Conservation (phyloP, 2,329 filamentous ascomycete species). For the Blumeriella jaapii region DNA sequence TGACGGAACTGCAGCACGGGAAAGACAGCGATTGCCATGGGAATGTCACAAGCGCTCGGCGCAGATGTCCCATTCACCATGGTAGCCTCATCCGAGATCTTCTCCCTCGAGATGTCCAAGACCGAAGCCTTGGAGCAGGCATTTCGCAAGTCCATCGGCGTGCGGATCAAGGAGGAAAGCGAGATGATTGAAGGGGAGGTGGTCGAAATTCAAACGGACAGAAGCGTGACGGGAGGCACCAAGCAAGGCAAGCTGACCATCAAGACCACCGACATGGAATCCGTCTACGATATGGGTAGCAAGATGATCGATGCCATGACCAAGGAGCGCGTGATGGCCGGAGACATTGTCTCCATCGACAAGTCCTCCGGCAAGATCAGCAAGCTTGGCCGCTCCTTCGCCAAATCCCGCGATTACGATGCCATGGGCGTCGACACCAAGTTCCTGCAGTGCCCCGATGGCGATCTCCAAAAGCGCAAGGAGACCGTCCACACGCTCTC, state of each 20-base stretch:
- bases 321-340: slow-evolving; percentile 97
- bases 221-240: slow-evolving; percentile 88
- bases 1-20: slow-evolving; percentile 54
- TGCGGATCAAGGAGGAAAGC: slow-evolving; percentile 96
- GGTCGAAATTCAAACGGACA: slow-evolving; percentile 95
- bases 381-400: slow-evolving; percentile 90
- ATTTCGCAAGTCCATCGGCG: slow-evolving; percentile 97
- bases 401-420: slow-evolving; percentile 92
- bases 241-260: slow-evolving; percentile 99
- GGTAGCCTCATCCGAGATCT: slow-evolving; percentile 92
- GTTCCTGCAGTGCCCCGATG: slow-evolving; percentile 94
- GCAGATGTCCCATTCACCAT: slow-evolving; percentile 93
- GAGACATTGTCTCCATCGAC: slow-evolving; percentile 96
- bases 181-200: slow-evolving; percentile 99
- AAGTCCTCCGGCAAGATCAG: slow-evolving; percentile 98
- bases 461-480: slow-evolving; percentile 92
- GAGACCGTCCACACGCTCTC: slow-evolving; percentile 96
- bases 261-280: slow-evolving; percentile 99
- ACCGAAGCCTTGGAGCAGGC: slow-evolving; percentile 96
- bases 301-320: slow-evolving; percentile 99
- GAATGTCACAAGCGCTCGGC: slow-evolving; percentile 92
- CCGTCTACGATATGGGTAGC: slow-evolving; percentile 97
- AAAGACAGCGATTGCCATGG: slow-evolving; percentile 98
- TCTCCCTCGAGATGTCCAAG: slow-evolving; percentile 98
- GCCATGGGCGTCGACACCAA: slow-evolving; percentile 98